These are phyloP conservation scores for Claviceps pazoutovae DNA, from an alignment of 2,329 filamentous ascomycete species.

Conservation along the genomic window DNA sequence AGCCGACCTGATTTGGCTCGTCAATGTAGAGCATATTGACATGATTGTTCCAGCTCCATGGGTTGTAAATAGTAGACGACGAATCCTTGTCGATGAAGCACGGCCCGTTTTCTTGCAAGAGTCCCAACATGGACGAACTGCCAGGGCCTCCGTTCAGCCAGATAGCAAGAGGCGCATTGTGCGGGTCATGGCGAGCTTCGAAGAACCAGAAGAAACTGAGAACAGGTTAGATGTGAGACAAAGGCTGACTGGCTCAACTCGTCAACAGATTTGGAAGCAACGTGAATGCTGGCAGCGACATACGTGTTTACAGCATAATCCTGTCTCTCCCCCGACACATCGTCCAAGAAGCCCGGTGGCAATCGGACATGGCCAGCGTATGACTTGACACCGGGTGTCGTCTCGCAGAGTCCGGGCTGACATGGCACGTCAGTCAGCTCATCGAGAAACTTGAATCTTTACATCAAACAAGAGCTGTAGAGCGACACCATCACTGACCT, in stretches of 20 bases:
- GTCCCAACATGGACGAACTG: slow-evolving; percentile 46
- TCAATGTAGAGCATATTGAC: slow-evolving; percentile 42
- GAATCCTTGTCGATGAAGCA: slow-evolving; percentile 33
- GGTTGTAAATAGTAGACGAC: slow-evolving; percentile 37
- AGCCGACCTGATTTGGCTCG: slow-evolving; percentile 52
- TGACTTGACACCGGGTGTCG: slow-evolving; percentile 43
- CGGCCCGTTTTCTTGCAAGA: slow-evolving; percentile 46
- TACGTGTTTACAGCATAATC: slow-evolving; percentile 34
- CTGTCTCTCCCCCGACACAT: slow-evolving; percentile 28
- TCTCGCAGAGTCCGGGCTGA: slow-evolving; percentile 45
- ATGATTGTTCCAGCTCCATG: slow-evolving; percentile 49
- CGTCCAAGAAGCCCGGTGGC: slow-evolving; percentile 26
- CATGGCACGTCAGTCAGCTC: slow-evolving; percentile 7
- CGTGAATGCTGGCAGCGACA: background rate
- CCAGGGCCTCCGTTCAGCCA: slow-evolving; percentile 56
- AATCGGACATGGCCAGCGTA: slow-evolving; percentile 51
- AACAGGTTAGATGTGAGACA: background rate
- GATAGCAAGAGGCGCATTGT: slow-evolving; percentile 34
- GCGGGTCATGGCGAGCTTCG: slow-evolving; percentile 26
- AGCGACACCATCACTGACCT: slow-evolving; percentile 14
- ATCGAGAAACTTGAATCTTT: background rate
- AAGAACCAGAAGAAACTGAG: slow-evolving; percentile 36
- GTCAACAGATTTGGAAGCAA: no score
- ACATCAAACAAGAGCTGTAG: background rate
- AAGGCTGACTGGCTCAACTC: background rate